Base-by-base conservation (phyloP, 1,139 yeast species). In the Magnusiomyces suaveolens region DNA sequence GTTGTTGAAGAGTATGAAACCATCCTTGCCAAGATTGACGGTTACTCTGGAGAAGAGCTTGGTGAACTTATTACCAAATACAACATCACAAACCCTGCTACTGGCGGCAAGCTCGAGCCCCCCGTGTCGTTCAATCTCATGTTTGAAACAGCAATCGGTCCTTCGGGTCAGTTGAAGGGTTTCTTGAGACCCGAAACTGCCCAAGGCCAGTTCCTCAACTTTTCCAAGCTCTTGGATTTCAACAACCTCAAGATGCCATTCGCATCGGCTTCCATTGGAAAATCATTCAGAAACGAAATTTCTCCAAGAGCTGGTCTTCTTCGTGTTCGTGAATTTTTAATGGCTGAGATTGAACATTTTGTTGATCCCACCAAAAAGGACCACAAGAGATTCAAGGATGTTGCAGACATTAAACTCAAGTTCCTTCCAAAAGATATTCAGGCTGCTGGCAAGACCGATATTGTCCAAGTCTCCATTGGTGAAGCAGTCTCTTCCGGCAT, bases 121-220 rank as follows among this genome's bases (percentile, higher is more conserved):
- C 99, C 99, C 62, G 81, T 79, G 62, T 97, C 89, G 69, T 94
- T 94, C 82, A 94, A 94, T 75, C 82, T 94, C 72, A 94, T 94
- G 98, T 94, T 94, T 69, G 97, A 90, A 72, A 94, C 99, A 56
- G 96, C 96, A 57, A 94, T 94, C 70, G 99, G 99, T 54, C 98
- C 99, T 59, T 87, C 97, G 56, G 98, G 98, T 67, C 89, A 84
- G 69, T 76, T 90, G 72, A 89, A 87, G 77, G 98, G 98, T 63
- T 94, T 80, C 74, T 75, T 94, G 69, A 84, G 99, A 74, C 99
- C 99, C 57, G 99, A 94, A 76, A 94, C 99, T 59, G 99, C 99
- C 32, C 99, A 94, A 77, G 98, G 99, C 66, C 98, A 94, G 75
- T 94, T 94, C 73, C 79, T 94, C 68, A 94, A 94, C 79, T 94